A percentile compares a stretch with the other conserved stretches of the same genome.
phyloP scores from a whole-genome alignment of 148 eudicot species.

The Vaccinium macrocarpon region DNA sequence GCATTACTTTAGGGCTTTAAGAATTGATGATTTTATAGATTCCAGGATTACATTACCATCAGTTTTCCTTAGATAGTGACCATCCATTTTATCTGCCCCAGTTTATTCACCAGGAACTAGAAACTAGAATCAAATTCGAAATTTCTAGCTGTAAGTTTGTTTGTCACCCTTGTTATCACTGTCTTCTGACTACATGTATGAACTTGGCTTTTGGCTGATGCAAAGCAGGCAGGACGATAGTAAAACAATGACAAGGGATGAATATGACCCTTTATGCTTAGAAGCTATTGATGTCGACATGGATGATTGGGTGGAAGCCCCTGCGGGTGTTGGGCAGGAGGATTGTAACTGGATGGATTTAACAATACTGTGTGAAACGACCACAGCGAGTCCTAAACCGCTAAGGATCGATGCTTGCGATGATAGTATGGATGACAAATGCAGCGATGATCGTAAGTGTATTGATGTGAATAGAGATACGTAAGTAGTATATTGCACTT shows the following conservation, averaged over 20 bases:
- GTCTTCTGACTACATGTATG: background rate
- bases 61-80: background rate
- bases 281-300: constrained; percentile 16
- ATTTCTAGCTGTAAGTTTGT: background rate
- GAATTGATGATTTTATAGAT: background rate
- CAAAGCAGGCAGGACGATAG: constrained; percentile 17
- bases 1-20: background rate
- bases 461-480: background rate
- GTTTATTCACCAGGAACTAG: background rate
- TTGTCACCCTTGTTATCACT: constrained; percentile 4
- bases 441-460: background rate
- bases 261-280: constrained; percentile 10
- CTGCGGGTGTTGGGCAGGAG: constrained; percentile 8
- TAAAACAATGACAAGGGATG: constrained; percentile 2
- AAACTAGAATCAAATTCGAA: background rate
- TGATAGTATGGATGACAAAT: constrained; percentile 13
- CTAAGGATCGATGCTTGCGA: constrained; percentile 8
- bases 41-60: background rate
- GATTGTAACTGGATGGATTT: constrained; percentile 11
- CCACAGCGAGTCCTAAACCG: background rate
- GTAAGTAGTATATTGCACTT: background rate
- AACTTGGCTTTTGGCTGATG: background rate
- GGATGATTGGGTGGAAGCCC: constrained; percentile 25
- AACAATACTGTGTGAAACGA: background rate
- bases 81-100: background rate